Evolutionary conservation across 2,329 filamentous ascomycete species (phyloP), one percentile per base, ranked within the genome.

Genomic region (Mollisia scopiformis): DNA sequence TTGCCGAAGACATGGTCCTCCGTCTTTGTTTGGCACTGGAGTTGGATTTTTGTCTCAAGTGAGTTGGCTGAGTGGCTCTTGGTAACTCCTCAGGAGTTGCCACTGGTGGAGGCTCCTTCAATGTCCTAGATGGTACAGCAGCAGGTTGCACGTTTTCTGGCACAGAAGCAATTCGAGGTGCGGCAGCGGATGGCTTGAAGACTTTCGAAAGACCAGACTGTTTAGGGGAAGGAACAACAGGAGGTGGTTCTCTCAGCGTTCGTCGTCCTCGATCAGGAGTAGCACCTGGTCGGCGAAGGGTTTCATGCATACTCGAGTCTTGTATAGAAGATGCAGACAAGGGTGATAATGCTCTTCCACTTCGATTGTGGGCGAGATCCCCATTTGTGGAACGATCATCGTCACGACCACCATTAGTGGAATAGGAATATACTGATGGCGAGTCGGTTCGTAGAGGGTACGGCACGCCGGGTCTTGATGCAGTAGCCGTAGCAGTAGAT

Each of bases 401-500:
- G 39, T 64, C 55, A 23, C 39, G 50, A 54, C 25, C 31, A 53
- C 51, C 27, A 33, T 33, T 59, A 54, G 55, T 30, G 13, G 58
- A 47, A 55, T 57, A 59, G 21, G 64, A 54, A 23, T 50, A 16
- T 1, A 55, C 50, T 8, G 65, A 63, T 21, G 54, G 23, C 11
- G 59, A 30, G 28, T 65, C 65, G 14, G 35, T 54, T 28, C 61
- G 57, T 27, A 51, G 59, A 35, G 63, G 60, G 16, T 58, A 61
- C 14, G 25, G 23, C 14, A 37, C 39, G n/a, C 41, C 53, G 6
- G 50, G 25, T 50, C 39, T 50, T 35, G 47, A 8, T 35, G 43
- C 19, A 5, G 31, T 46, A 28, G 28, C n/a, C 28, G 54, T 46
- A 28, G 28, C n/a, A 27, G 54, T 53, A 37, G 59, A 49, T 47